These are phyloP conservation scores for Hsuehochloa calcarea DNA, from an alignment of 176 grass and related monocot genomes.

Conservation along the genomic window DNA sequence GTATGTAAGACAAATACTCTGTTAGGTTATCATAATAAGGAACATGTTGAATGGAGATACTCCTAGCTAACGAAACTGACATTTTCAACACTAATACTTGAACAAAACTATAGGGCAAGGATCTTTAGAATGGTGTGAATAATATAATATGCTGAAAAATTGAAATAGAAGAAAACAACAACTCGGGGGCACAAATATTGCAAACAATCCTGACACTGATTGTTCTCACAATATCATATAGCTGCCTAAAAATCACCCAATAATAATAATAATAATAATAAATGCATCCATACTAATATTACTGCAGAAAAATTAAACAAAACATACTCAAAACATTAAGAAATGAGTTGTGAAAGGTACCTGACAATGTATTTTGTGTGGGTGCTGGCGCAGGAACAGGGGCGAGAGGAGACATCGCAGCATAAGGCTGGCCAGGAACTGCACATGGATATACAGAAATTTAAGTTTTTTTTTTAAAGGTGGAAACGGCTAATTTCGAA, in stretches of 20 bases:
- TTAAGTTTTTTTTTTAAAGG: background rate
- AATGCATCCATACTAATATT: background rate
- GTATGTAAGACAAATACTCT: constrained; percentile 9
- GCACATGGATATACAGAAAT: constrained; percentile 19
- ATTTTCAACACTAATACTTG: background rate
- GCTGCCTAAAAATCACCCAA: background rate
- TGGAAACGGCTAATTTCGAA: background rate
- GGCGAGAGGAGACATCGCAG: constrained; percentile 30
- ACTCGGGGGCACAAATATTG: background rate
- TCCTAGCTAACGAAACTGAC: background rate
- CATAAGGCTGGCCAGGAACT: constrained; percentile 79
- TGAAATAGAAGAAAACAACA: constrained; percentile 6
- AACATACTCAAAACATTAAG: background rate
- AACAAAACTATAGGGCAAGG: background rate
- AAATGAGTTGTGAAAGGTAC: constrained; percentile 40
- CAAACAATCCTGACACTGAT: background rate
- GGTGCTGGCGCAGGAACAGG: constrained; percentile 55
- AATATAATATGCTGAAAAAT: background rate
- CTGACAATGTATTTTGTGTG: constrained; percentile 46
- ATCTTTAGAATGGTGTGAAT: background rate
- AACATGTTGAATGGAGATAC: background rate
- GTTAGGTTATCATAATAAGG: constrained; percentile 28
- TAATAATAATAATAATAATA: background rate
- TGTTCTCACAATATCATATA: constrained; percentile 1
- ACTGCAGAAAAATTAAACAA: background rate